Conservation (phyloP, 805 yeast species). For the Zygosaccharomyces bailii region DNA sequence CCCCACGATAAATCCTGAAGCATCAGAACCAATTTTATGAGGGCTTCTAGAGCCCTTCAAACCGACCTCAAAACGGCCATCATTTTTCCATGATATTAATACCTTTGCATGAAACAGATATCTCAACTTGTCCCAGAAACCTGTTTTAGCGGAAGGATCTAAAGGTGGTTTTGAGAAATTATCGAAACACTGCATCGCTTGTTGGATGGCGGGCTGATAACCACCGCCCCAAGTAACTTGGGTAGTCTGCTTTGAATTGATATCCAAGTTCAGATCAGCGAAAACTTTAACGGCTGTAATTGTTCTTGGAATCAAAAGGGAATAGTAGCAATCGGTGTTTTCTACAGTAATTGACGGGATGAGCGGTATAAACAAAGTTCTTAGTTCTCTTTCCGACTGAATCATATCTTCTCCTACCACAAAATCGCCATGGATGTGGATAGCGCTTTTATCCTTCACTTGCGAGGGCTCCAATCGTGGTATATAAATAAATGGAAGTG, state of each 20-base stretch:
- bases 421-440: constrained; percentile 57
- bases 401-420: constrained; percentile 65
- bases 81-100: constrained; percentile 47
- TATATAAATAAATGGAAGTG: constrained; percentile 73
- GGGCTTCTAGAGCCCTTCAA: constrained; percentile 80
- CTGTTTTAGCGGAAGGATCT: constrained; percentile 80
- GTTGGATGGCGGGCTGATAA: constrained; percentile 79
- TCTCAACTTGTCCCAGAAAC: constrained; percentile 90
- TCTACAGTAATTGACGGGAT: constrained; percentile 44
- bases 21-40: constrained; percentile 58
- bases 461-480: constrained; percentile 48
- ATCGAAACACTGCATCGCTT: constrained; percentile 71
- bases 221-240: constrained; percentile 82
- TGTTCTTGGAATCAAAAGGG: constrained; percentile 68
- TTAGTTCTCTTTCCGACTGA: constrained; percentile 47
- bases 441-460: constrained; percentile 26
- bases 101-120: constrained; percentile 71
- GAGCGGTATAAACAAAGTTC: constrained; percentile 61
- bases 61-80: constrained; percentile 52
- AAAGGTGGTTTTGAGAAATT: constrained; percentile 85
- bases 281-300: constrained; percentile 70
- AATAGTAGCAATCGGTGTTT: constrained; percentile 44
- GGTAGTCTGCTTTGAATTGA: constrained; percentile 56
- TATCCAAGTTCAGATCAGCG: constrained; percentile 54
- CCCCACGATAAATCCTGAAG: constrained; percentile 74